These are phyloP conservation scores for Tulasnella sp. DNA, from an alignment of 768 basidiomycete genomes.

Conservation along the genomic window DNA sequence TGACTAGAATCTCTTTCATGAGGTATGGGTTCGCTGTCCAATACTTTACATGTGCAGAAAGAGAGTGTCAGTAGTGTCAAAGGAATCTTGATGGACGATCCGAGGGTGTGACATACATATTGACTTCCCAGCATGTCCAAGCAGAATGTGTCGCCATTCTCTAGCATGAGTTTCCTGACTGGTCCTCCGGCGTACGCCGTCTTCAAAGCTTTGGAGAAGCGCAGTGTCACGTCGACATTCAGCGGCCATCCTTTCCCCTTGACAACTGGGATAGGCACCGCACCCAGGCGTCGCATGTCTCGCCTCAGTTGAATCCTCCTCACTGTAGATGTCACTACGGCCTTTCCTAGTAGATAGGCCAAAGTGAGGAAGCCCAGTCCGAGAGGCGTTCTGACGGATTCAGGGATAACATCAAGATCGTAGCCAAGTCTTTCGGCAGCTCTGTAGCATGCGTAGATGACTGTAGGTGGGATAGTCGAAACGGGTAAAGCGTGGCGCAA, in stretches of 20 bases:
- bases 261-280: no score
- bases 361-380: no score
- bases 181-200: conserved; percentile 27
- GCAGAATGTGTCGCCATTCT: conserved; percentile 25
- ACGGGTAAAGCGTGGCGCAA: no score
- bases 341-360: no score
- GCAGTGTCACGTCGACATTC: conserved; percentile 27
- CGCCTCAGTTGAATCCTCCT: no score
- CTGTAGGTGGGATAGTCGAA: no score
- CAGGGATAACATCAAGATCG: no score
- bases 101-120: neutral
- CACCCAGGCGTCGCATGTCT: no score
- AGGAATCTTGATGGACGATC: neutral
- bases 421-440: no score
- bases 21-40: conserved; percentile 33
- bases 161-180: conserved; percentile 20
- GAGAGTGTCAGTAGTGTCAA: conserved; percentile 3
- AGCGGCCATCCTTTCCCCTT: conserved; percentile 22
- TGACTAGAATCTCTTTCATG: conserved; percentile 43
- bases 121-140: conserved; percentile 16
- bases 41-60: conserved; percentile 23
- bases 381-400: no score
- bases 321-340: no score
- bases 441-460: no score
- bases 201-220: conserved; percentile 21